Evolutionary conservation across 2,329 filamentous ascomycete genomes (phyloP).

Genomic region (Pseudofabraea citricarpa): DNA sequence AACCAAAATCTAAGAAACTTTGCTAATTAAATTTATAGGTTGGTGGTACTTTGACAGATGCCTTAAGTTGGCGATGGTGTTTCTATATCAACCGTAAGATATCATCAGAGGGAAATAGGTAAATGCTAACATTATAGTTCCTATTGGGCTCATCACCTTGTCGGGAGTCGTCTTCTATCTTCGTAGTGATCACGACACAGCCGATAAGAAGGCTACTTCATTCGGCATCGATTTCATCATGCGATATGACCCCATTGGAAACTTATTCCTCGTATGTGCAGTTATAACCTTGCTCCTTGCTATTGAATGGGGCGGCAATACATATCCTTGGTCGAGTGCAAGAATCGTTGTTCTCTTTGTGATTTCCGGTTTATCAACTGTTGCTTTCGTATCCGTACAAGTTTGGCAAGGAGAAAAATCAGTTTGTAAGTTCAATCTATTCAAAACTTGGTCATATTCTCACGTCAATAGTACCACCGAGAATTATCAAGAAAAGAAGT

Average conservation of each 20-base stretch:
- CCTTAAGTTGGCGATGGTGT: constrained; percentile 21
- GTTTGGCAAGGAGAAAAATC: constrained; percentile 27
- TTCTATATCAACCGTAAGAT: constrained; percentile 30
- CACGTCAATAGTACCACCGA: constrained; percentile 27
- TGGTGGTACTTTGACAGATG: constrained; percentile 26
- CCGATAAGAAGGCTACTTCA: constrained; percentile 22
- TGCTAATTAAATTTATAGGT: constrained; percentile 3
- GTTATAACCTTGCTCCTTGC: constrained; percentile 27
- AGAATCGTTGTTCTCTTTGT: constrained; percentile 27
- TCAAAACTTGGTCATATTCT: constrained; percentile 1
- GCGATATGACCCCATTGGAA: constrained; percentile 27
- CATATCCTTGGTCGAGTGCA: constrained; percentile 27
- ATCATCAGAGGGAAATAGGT: too few relatives aligned
- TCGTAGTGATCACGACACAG: neutral
- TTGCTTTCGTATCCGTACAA: constrained; percentile 23
- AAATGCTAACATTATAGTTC: too few relatives aligned
- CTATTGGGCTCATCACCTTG: constrained; percentile 25
- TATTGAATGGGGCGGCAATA: constrained; percentile 30
- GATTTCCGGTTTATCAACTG: constrained; percentile 13
- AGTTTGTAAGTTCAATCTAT: constrained; percentile 12
- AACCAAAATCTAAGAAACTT: neutral
- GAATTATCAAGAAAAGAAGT: constrained; percentile 29
- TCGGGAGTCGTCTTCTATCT: constrained; percentile 24
- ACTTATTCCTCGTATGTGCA: constrained; percentile 9
- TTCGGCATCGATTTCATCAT: too few relatives aligned